Base-by-base conservation (phyloP, 1,284 basidiomycete species). In the Cutaneotrichosporon sp. region DNA sequence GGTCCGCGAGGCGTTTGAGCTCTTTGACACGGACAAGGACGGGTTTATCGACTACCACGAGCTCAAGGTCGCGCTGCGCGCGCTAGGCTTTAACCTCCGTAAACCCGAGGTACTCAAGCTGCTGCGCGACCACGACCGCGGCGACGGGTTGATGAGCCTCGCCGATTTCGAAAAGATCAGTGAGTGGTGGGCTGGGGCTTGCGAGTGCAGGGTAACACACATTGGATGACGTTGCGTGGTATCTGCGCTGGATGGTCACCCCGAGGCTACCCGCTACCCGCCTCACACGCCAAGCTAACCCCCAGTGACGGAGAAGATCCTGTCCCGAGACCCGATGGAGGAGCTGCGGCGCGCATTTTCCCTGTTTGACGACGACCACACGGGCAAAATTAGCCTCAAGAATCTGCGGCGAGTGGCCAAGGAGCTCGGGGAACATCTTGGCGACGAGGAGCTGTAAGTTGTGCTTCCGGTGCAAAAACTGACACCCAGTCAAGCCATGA, bases 11-110 rank as follows among this genome's bases (percentile, higher is more conserved):
- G 96, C 96, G 0, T 99, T 99, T 69, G 93, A 97, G 75, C 84
- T 98, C 52, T 99, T 99, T 70, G 96, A 98, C 77, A 90, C 91
- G 33, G 94, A 98, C 81, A 97, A 97, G 79, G 94, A 98, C 69
- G 90, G 91, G n/a, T 85, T 81, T 49, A 81, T 96, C 58, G 92
- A 94, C 77, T 98, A 97, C 76, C 94, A 98, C 77, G 96, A 99
- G 75, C 82, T 98, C 66, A 97, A 97, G 74, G 96, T 99, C 61
- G 92, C 94, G 41, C 92, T 99, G 89, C 83, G 96, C 44, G 96
- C 96, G 4, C 78, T 99, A 43, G 96, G 96, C 1, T 98, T 98
- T 70, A 96, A 97, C 73, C 76, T 97, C 73, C 97, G 97, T 79
- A 99, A 98, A 78, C 89, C 90, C 0, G 96, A 99, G 75, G 93